Base-by-base conservation (phyloP, 306 rosid species). In the Lathyrus tuberosus region DNA sequence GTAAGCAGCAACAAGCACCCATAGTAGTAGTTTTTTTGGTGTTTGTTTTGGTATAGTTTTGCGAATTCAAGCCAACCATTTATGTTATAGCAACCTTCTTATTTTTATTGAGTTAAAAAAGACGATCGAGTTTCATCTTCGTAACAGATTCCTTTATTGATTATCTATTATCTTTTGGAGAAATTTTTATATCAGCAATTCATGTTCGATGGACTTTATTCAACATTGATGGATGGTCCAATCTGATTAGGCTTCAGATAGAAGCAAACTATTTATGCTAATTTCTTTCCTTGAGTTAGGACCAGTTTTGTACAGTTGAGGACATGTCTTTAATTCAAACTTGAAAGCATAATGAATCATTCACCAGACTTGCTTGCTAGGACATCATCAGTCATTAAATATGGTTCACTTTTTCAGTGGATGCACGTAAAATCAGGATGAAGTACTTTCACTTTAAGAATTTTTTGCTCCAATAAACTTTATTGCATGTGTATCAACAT, bases 211-310 rank as follows among this genome's bases (percentile, higher is more conserved):
- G 52, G 6, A 31, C 7, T 31, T 31, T 31, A 31, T 31, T 31
- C 35, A 31, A 31, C 35, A 31, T 31, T 31, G 37, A 33, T 33
- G 40, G 40, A 47, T 47, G 81, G 85, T 57, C 91, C 93, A 59
- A 81, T 73, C 68, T 69, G 84, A 72, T 82, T 85, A 5, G 93
- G 86, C 76, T 86, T 86, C 73, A 82, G 62, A 42, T 35, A 87
- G 79, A 75, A 82, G 76, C 91, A 87, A 20, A 87, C 86, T 43
- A 81, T 81, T 82, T 87, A 86, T n/a, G 86, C 75, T 24, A 81
- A 73, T 35, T 83, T 85, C 65, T 81, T 84, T n/a, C 85, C 84
- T 8, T 86, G 91, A 62, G 77, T 73, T 20, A 86, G 83, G 5
- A 65, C 87, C 56, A 85, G 20, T 18, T 78, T 35, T 85, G 89